Percentiles rank a stretch among this genome's conserved stretches.
phyloP scores from a whole-genome alignment of 2,329 filamentous ascomycete species.

The Leptodontidium sp. region DNA sequence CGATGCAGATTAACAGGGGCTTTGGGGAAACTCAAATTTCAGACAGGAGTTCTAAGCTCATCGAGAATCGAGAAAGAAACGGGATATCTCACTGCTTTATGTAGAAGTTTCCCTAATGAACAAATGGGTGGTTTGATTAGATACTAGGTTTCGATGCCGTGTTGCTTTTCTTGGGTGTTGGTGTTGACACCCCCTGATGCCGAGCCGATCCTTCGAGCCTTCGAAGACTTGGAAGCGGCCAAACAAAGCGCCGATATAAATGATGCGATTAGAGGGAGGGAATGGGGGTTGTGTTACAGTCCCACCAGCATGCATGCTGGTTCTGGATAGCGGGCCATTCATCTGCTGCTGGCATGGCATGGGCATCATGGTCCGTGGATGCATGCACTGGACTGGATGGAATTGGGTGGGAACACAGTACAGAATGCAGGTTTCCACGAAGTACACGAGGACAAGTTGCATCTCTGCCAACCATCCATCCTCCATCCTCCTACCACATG shows the following conservation, averaged over 20 bases:
- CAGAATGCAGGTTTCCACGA: not conserved
- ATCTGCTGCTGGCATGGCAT: constrained; percentile 1
- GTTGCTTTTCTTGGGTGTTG: not conserved
- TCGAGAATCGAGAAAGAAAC: not conserved
- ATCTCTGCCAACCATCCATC: not conserved
- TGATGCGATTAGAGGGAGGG: constrained; percentile 3
- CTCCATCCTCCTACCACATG: constrained; percentile 9
- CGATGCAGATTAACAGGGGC: not conserved
- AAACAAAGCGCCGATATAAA: not conserved
- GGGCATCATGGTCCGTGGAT: not conserved
- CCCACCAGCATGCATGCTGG: not conserved
- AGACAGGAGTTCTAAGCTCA: not conserved
- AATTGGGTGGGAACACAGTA: not conserved
- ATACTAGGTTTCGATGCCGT: not conserved
- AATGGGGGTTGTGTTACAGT: not conserved
- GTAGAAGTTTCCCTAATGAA: not conserved
- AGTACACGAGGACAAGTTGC: constrained; percentile 7
- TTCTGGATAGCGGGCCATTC: not conserved
- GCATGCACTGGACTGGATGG: no score
- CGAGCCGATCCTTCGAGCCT: constrained; percentile 9
- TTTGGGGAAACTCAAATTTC: not conserved
- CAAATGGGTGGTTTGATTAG: not conserved
- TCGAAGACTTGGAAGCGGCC: not conserved
- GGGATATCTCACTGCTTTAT: not conserved
- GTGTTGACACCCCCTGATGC: not conserved